Base-by-base conservation (phyloP, 345 rosid genomes). In the Salix dunnii region DNA sequence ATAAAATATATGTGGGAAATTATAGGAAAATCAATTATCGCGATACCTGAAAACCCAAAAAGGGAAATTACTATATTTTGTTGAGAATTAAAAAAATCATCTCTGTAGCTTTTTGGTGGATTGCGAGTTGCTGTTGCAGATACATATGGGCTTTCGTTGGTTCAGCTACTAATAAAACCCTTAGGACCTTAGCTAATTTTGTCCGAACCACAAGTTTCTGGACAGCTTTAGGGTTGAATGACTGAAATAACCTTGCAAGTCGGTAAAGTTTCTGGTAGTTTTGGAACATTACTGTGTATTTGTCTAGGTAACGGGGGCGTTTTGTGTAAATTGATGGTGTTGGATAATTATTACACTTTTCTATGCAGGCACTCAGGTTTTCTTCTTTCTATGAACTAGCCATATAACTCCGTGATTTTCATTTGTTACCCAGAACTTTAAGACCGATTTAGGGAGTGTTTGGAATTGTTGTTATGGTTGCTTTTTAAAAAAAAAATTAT, bases 101-200 rank as follows among this genome's bases (percentile, higher is more conserved):
- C 60, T 43, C 79, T 76, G 62, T 70, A 58, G 72, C 75, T 66
- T 23, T 33, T 66, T 65, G 80, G 31, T 78, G 76, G 77, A 40
- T 73, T 78, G 16, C 63, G 74, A 61, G 64, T 33, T 46, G 77
- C 74, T 74, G 74, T 23, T 33, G 74, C 74, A 61, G 74, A 73
- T 74, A 33, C 74, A 61, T 68, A 36, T 49, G 49, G 28, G 48
- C 74, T 43, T 33, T 12, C 2, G 58, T 2, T 6, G 13, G 9
- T 13, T 16, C 2, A 61, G 61, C n/a, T 60, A 79, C 82, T 7
- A 7, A 14, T 43, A 68, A 68, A 46, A 35, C 20, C 82, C 81
- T 33, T 68, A 9, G 0, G 20, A 42, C 9, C 16, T 61, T 23
- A 7, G 35, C 70, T 38, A 53, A 66, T 78, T 78, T 66, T 40